Conservation (phyloP, 2,329 filamentous ascomycete genomes). For the Aspergillus alliaceus region DNA sequence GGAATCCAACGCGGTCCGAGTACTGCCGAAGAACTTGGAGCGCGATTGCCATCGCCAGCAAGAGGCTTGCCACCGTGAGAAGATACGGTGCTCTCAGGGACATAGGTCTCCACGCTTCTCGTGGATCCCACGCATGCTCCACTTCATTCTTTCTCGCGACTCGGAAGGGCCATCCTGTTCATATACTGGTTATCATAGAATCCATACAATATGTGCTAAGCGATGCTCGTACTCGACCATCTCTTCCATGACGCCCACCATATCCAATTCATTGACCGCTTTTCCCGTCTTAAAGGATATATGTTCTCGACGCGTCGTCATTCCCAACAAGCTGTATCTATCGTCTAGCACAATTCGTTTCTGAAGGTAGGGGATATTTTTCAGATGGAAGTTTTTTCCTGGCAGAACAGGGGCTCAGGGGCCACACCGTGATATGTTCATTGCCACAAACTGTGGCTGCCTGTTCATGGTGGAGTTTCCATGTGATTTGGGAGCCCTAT, state of each 20-base stretch:
- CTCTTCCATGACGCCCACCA: background rate
- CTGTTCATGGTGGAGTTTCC: background rate
- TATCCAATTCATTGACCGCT: background rate
- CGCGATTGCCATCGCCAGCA: conserved; percentile 9
- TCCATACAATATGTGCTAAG: background rate
- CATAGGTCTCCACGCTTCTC: background rate
- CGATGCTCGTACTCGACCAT: background rate
- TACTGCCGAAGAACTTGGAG: conserved; percentile 16
- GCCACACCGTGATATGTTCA: background rate
- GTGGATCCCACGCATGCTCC: background rate
- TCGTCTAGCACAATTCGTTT: background rate
- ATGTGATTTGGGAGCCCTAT: background rate
- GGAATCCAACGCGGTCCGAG: conserved; percentile 1
- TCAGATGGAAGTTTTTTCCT: too few species aligned
- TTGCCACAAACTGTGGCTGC: background rate
- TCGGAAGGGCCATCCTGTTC: background rate
- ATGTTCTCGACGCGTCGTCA: background rate
- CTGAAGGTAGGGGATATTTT: background rate
- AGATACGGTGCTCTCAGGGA: conserved; percentile 14
- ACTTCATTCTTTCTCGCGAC: background rate
- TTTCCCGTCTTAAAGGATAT: background rate
- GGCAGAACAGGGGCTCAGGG: too few species aligned
- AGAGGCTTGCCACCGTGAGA: conserved; percentile 8
- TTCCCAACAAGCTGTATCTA: background rate
- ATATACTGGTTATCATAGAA: background rate